Conservation (phyloP, 139 green algal species). For the Chlamydomonas sphaeroides region DNA sequence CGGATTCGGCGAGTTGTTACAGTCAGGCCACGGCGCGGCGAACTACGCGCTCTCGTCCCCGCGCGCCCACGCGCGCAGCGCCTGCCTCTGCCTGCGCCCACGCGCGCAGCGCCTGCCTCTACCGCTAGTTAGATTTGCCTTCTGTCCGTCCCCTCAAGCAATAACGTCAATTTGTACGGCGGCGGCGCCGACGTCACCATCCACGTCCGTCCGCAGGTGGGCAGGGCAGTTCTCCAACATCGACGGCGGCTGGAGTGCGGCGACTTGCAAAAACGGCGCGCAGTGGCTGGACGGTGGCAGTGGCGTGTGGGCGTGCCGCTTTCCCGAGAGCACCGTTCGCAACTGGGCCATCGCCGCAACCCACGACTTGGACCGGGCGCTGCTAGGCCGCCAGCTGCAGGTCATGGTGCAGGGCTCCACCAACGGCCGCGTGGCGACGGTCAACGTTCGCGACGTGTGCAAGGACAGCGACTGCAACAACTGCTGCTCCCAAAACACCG, state of each 20-base stretch:
- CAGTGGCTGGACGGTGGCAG: conserved; percentile 10
- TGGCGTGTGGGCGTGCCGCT: background rate
- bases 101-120: no score
- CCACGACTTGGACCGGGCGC: background rate
- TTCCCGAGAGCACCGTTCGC: background rate
- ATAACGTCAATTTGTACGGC: no score
- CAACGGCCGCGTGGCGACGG: background rate
- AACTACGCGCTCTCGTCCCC: no score
- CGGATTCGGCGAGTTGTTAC: no score
- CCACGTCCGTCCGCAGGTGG: no score
- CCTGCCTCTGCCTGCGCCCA: no score
- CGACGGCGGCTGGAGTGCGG: background rate
- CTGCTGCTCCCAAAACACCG: conserved; percentile 41
- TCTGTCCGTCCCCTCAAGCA: no score
- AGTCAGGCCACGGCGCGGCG: no score
- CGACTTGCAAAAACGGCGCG: background rate
- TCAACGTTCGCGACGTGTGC: conserved; percentile 19
- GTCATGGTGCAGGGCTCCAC: conserved; percentile 12
- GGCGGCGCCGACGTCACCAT: no score
- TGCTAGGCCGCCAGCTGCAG: conserved; percentile 16
- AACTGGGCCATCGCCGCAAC: conserved; percentile 17
- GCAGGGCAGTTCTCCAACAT: conserved; percentile 13
- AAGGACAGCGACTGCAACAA: conserved; percentile 24
- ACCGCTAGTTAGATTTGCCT: no score
- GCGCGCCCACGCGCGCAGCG: no score